Base-by-base conservation (phyloP, 805 yeast genomes). In the Saccharomycopsis babjevae region DNA sequence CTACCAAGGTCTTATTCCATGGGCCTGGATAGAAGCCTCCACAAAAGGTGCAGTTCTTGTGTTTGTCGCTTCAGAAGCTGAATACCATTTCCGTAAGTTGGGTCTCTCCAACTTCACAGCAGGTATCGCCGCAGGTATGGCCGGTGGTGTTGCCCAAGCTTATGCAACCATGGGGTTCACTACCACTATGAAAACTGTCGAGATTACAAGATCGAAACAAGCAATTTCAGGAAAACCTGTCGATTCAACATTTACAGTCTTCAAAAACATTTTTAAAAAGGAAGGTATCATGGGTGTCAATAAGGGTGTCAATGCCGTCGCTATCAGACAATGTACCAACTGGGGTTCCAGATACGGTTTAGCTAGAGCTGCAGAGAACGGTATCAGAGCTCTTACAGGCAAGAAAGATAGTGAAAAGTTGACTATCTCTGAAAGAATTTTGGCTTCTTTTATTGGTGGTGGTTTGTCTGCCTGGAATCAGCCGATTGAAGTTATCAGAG, bases 21-120 rank as follows among this genome's bases (percentile, higher is more conserved):
- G 99, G 99, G 99, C 98, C 6, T 92, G 98, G 97, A 88, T 94
- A 67, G 99, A 93, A 75, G 99, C 97, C 10, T 88, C 97, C n/a
- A 94, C 99, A 42, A 94, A 94, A 74, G 99, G 99, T 72, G 97
- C 98, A 5, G 97, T 92, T 7, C 78, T 94, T 61, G 79, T 94
- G 67, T 94, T 94, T 69, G 97, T 91, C 39, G 86, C 96, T 55
- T 84, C 96, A 55, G 98, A 94, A 72, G 88, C 91, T 58, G 98
- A 94, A 74, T 89, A 89, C 73, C 81, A 80, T 57, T 83, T 85
- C 68, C 84, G 79, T 69, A 74, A 72, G 39, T 62, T 86, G 22
- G 96, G 96, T 58, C 79, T 82, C 63, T 81, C 78, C 61, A 83
- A 87, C 65, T 91, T 94, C 68, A 78, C 83, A 36, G 81, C 94